These are phyloP conservation scores for Claviceps sp. DNA, from an alignment of 2,329 filamentous ascomycete species.

Conservation along the genomic window DNA sequence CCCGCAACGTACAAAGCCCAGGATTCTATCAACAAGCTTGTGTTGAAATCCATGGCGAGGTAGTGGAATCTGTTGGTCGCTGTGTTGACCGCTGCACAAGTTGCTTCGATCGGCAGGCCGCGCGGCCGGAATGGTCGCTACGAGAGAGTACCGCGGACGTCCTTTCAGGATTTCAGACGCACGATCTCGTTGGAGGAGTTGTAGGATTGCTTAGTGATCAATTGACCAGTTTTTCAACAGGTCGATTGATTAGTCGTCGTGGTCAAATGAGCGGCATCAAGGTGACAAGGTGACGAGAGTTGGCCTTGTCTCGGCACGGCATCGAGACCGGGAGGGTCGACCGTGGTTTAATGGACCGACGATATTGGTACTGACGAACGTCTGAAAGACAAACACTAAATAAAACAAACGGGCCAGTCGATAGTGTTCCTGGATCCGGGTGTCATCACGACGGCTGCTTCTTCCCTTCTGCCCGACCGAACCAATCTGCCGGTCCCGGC, in stretches of 20 bases:
- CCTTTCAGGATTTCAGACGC: too few relatives aligned
- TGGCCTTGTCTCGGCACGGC: not conserved
- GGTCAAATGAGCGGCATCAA: not conserved
- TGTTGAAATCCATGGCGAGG: conserved; percentile 13
- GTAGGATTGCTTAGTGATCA: too few relatives aligned
- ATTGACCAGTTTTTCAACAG: too few relatives aligned
- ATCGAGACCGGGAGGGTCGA: not conserved
- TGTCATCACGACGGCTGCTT: too few relatives aligned
- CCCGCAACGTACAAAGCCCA: conserved; percentile 17
- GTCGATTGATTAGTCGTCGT: too few relatives aligned
- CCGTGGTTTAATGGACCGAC: not conserved
- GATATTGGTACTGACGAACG: not conserved
- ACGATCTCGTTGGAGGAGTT: too few relatives aligned
- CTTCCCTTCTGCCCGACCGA: too few relatives aligned
- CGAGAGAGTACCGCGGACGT: not conserved
- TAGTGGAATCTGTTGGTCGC: not conserved
- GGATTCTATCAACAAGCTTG: conserved; percentile 15
- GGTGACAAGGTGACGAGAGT: not conserved
- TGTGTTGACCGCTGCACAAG: not conserved
- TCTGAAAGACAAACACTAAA: not conserved
- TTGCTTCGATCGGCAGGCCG: not conserved
- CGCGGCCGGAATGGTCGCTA: not conserved
- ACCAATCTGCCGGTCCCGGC: too few relatives aligned
- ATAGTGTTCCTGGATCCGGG: not conserved
- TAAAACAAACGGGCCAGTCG: not conserved